A percentile compares a stretch with the other conserved stretches of the same genome.
phyloP scores from a whole-genome alignment of 371 early-diverging fungal genomes.

The Mortierella sp. region DNA sequence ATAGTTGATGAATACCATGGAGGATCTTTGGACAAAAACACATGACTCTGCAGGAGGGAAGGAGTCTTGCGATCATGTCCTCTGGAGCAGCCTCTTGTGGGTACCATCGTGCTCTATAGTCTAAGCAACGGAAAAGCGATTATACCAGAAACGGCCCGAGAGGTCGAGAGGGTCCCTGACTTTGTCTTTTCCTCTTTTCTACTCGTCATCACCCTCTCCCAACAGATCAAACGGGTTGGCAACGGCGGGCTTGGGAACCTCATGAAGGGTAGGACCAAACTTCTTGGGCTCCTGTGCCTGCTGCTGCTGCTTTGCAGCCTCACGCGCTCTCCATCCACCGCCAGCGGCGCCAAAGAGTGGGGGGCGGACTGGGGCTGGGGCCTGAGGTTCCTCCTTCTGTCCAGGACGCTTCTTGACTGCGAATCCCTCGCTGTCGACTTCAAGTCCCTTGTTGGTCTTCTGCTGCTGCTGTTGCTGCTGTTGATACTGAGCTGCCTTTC shows the following conservation, averaged over 20 bases:
- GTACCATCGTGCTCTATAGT: too few species aligned
- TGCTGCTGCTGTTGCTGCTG: conserved; percentile 15
- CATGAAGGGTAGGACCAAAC: conserved; percentile 45
- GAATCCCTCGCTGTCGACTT: conserved; percentile 46
- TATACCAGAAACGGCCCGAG: too few species aligned
- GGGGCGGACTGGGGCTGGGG: conserved; percentile 47
- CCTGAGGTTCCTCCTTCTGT: conserved; percentile 40
- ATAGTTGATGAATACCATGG: too few species aligned
- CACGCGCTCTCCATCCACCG: conserved; percentile 53
- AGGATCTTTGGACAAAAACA: too few species aligned
- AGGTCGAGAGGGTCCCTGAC: too few species aligned
- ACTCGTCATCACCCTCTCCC: conserved; percentile 27
- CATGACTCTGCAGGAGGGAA: too few species aligned
- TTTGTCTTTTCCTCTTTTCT: not conserved
- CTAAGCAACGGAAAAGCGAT: too few species aligned
- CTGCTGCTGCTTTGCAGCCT: conserved; percentile 46
- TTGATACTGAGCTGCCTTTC: conserved; percentile 38
- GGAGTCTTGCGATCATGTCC: too few species aligned
- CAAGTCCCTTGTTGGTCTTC: conserved; percentile 21
- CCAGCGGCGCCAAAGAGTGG: conserved; percentile 47
- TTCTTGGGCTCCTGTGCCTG: conserved; percentile 43
- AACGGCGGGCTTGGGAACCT: conserved; percentile 42
- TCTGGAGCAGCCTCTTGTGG: too few species aligned
- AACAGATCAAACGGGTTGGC: conserved; percentile 50
- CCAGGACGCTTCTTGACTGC: conserved; percentile 41